Percentiles rank a stretch among this genome's conserved stretches.
phyloP scores from a whole-genome alignment of 23 red algal species.

The Chondrus crispus region DNA sequence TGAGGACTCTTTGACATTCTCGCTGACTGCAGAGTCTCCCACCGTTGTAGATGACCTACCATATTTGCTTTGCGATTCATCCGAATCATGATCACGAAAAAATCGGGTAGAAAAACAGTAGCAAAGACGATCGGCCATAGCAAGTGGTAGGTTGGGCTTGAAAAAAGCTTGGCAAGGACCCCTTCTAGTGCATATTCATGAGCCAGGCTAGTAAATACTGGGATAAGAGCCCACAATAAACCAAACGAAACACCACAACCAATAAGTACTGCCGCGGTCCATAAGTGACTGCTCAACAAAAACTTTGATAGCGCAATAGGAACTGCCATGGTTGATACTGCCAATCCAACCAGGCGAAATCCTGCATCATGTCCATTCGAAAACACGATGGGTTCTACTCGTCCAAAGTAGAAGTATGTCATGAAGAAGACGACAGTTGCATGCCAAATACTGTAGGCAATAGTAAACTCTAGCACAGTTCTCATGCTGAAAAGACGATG shows the following conservation, averaged over 20 bases:
- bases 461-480: conserved; percentile 62
- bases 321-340: conserved; percentile 41
- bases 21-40: background rate
- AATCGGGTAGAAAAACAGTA: conserved; percentile 41
- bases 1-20: background rate
- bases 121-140: conserved; percentile 58
- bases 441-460: conserved; percentile 77
- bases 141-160: conserved; percentile 27
- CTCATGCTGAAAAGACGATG: conserved; percentile 36
- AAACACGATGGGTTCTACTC: conserved; percentile 19
- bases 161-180: conserved; percentile 39
- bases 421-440: conserved; percentile 58
- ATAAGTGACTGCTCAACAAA: conserved; percentile 58
- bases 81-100: conserved; percentile 40
- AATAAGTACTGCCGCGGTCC: conserved; percentile 26
- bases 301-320: conserved; percentile 60
- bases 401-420: conserved; percentile 35
- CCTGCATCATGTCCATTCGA: conserved; percentile 48
- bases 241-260: conserved; percentile 39
- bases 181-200: conserved; percentile 55
- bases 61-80: conserved; percentile 26
- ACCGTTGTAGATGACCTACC: conserved; percentile 43
- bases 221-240: conserved; percentile 39
- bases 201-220: background rate
- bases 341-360: conserved; percentile 42